phyloP scores from a whole-genome alignment of 768 basidiomycete genomes.

The Austroboletus eburneus region DNA sequence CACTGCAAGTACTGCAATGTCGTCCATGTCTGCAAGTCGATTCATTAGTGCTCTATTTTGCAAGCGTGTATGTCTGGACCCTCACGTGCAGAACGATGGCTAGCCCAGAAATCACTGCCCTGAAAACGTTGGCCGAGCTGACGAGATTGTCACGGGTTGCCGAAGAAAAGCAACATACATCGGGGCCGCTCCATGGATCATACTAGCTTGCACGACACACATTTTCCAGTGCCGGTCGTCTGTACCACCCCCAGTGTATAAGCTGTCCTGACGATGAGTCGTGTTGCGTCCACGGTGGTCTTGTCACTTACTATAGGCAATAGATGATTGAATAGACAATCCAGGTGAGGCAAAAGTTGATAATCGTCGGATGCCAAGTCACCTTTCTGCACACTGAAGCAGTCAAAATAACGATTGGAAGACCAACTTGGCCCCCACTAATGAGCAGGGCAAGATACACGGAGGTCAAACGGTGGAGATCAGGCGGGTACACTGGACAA shows the following conservation, averaged over 20 bases:
- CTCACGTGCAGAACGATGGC: slow-evolving; percentile 40
- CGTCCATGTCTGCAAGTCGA: slow-evolving; percentile 33
- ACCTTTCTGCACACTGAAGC: slow-evolving; percentile 40
- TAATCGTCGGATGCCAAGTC: slow-evolving; percentile 46
- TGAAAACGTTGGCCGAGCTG: slow-evolving; percentile 15
- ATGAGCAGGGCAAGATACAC: slow-evolving; percentile 46
- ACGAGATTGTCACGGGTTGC: not conserved
- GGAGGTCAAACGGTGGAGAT: slow-evolving; percentile 31
- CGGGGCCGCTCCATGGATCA: slow-evolving; percentile 49
- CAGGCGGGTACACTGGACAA: slow-evolving; percentile 7
- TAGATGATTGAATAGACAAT: slow-evolving; percentile 50
- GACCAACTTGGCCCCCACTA: slow-evolving; percentile 48
- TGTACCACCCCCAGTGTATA: slow-evolving; percentile 29
- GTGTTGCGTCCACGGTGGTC: not conserved
- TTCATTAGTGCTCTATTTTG: slow-evolving; percentile 1
- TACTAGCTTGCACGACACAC: slow-evolving; percentile 49
- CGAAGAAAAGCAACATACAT: slow-evolving; percentile 37
- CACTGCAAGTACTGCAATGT: slow-evolving; percentile 28
- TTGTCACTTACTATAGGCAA: slow-evolving; percentile 44
- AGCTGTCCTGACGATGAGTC: slow-evolving; percentile 22
- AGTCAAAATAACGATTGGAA: slow-evolving; percentile 46
- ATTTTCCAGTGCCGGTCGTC: slow-evolving; percentile 28
- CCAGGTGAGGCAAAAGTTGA: slow-evolving; percentile 59
- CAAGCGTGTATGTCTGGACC: not conserved
- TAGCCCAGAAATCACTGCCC: slow-evolving; percentile 41